Base-by-base conservation (phyloP, 225 moss, liverwort and hornwort genomes). In the Pseudoscleropodium purum region DNA sequence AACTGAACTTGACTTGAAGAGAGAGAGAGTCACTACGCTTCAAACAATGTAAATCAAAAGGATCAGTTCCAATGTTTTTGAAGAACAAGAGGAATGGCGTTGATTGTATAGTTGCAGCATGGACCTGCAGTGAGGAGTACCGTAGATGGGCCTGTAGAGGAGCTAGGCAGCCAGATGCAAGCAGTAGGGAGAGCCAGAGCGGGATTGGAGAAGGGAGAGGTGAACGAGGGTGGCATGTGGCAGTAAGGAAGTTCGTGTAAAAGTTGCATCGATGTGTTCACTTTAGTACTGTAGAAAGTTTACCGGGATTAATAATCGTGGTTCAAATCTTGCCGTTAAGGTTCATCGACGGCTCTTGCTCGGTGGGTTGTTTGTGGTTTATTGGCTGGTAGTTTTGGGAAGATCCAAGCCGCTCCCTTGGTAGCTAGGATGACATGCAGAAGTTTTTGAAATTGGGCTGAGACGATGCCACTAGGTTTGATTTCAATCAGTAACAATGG, bases 121-220 rank as follows among this genome's bases (percentile, higher is more conserved):
- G 75, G 75, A 39, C 13, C 72, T 37, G 62, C 52, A 63, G 20
- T 36, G n/a, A 63, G 31, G 17, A 65, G 77, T 18, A 30, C 90
- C 90, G 82, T 88, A n/a, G 90, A 88, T 92, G 82, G 69, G 62
- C 82, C 82, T 87, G 85, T 70, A 82, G 76, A 43, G 45, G 37
- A 77, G 56, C 61, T 62, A 87, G 69, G 69, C 62, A 84, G 76
- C 92, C 92, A 92, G 75, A 85, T 92, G 92, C 92, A 85, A 70
- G 88, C 92, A 41, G 69, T 56, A 36, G 87, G 41, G 91, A 87
- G 90, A 25, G 87, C 80, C 88, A 78, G 10, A 86, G 79, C 57
- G 61, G 36, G 75, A 56, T 84, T 65, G 57, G 80, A 85, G 70
- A 57, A 79, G 70, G 80, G 74, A 65, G 84, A 80, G 89, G 83